Percentiles rank a stretch among this genome's conserved stretches.
phyloP scores from a whole-genome alignment of 345 rosid genomes.

The Camelina hispida region DNA sequence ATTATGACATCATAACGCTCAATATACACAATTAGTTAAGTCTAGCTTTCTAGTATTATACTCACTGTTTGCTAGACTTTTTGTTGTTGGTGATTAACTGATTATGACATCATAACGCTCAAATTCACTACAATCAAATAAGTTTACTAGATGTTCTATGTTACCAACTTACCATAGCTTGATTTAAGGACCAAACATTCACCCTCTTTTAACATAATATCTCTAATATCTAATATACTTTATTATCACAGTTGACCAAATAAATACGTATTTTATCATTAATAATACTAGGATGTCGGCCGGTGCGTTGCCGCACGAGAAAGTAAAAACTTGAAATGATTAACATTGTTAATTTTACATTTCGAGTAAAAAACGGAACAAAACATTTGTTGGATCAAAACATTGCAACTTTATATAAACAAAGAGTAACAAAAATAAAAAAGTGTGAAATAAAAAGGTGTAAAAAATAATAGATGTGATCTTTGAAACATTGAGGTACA shows the following conservation, averaged over 20 bases:
- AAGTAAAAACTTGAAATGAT: too few species aligned
- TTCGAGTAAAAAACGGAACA: too few species aligned
- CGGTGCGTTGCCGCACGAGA: too few species aligned
- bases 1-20: constrained; percentile 19
- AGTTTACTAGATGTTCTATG: not conserved
- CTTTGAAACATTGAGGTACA: too few species aligned
- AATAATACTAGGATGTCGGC: too few species aligned
- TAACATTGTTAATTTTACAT: too few species aligned
- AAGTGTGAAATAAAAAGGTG: too few species aligned
- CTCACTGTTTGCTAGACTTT: not conserved
- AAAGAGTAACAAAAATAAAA: too few species aligned
- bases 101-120: constrained; percentile 13
- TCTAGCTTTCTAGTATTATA: not conserved
- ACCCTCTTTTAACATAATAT: constrained; percentile 12
- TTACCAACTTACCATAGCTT: constrained; percentile 6
- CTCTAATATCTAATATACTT: constrained; percentile 17
- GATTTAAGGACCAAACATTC: constrained; percentile 35
- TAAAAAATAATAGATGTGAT: too few species aligned
- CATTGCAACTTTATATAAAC: too few species aligned
- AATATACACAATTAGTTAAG: not conserved
- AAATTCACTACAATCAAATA: not conserved
- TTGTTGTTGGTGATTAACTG: not conserved
- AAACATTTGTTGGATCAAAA: too few species aligned
- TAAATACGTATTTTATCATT: not conserved
- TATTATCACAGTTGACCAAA: constrained; percentile 8